Conservation (phyloP, 495 filamentous ascomycete genomes). For the Talaromyces liani region DNA sequence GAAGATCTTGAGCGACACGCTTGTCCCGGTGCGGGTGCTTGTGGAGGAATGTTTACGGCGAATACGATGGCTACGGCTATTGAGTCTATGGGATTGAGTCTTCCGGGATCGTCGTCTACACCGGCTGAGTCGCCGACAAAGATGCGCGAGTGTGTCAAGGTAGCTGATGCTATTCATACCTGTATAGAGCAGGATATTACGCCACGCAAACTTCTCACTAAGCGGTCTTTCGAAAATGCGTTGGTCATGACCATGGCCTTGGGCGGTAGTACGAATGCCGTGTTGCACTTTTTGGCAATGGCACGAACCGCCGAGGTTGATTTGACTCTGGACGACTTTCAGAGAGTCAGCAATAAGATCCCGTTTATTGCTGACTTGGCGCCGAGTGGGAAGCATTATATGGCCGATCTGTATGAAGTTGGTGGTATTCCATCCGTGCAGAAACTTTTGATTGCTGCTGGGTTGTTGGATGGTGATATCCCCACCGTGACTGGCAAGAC, state of each 20-base stretch:
- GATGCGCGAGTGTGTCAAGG: conserved; percentile 83
- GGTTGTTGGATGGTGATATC: conserved; percentile 75
- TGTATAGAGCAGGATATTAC: conserved; percentile 85
- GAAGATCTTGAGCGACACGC: conserved; percentile 79
- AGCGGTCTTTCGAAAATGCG: conserved; percentile 85
- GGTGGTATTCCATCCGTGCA: conserved; percentile 87
- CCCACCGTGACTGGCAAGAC: conserved; percentile 90
- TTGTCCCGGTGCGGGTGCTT: conserved; percentile 89
- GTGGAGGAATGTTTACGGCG: conserved; percentile 95
- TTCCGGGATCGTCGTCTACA: conserved; percentile 86
- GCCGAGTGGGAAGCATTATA: conserved; percentile 79
- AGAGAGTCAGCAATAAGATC: conserved; percentile 79
- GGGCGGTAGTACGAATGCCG: conserved; percentile 85
- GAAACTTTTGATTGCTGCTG: conserved; percentile 80
- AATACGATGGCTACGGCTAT: conserved; percentile 98
- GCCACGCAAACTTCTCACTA: conserved; percentile 77
- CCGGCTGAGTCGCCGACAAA: conserved; percentile 86
- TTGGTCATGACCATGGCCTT: conserved; percentile 88
- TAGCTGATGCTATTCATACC: conserved; percentile 73
- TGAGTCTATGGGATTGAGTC: conserved; percentile 86
- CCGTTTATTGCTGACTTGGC: conserved; percentile 92
- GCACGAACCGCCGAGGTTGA: conserved; percentile 80
- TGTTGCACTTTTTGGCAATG: conserved; percentile 93
- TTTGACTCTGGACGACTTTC: conserved; percentile 80
- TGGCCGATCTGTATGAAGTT: conserved; percentile 93